Evolutionary conservation across 345 rosid species (phyloP).

Genomic region (Erucastrum elatum): DNA sequence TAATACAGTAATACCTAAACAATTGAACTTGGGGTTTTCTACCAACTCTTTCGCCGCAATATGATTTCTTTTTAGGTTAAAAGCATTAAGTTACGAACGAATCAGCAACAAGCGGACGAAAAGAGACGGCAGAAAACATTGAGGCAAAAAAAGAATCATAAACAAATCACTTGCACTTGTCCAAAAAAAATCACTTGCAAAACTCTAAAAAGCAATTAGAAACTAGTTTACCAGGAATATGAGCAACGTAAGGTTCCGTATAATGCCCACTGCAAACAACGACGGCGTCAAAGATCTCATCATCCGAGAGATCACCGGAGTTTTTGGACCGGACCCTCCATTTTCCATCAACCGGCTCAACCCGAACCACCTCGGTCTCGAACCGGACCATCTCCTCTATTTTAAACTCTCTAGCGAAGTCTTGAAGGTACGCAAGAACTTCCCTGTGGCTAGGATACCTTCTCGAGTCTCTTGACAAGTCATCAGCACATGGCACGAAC

Average conservation of each 20-base stretch:
- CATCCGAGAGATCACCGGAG: conserved; percentile 16
- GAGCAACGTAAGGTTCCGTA: conserved; percentile 60
- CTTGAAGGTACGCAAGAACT: conserved; percentile 63
- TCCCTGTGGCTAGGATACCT: conserved; percentile 70
- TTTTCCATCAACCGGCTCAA: conserved; percentile 30
- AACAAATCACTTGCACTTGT: conserved; percentile 3
- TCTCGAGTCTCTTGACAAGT: conserved; percentile 53
- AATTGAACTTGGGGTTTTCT: too few relatives aligned
- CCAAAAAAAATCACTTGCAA: too few relatives aligned
- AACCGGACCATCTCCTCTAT: conserved; percentile 65
- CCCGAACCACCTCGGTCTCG: conserved; percentile 58
- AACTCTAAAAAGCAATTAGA: background rate
- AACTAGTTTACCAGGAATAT: conserved; percentile 51
- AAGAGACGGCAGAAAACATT: background rate
- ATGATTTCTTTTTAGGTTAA: background rate
- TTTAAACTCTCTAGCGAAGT: conserved; percentile 60
- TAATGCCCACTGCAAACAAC: conserved; percentile 70
- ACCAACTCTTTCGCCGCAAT: background rate
- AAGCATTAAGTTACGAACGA: background rate
- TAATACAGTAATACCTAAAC: too few relatives aligned
- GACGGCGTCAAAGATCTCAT: conserved; percentile 65
- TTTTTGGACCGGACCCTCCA: conserved; percentile 59
- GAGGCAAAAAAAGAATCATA: background rate
- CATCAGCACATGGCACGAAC: conserved; percentile 42
- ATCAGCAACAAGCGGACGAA: background rate